Evolutionary conservation across 2,329 filamentous ascomycete species (phyloP), one percentile per base, ranked within the genome.

Genomic region (Ophiocordyceps australis): DNA sequence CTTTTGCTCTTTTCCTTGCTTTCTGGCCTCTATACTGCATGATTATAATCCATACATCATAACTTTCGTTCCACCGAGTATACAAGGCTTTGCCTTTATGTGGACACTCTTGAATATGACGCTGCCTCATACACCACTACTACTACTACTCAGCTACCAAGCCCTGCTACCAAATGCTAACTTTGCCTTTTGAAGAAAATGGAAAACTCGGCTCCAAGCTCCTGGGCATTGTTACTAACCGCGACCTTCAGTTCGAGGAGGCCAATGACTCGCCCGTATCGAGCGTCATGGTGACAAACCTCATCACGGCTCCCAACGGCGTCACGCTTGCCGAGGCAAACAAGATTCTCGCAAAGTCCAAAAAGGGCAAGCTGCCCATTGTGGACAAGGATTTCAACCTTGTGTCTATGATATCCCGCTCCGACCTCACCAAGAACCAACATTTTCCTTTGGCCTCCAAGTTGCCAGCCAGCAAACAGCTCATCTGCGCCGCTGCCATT

Each of bases 61-160:
- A 95, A 95, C 89, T 98, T 98, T 98, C 89, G 89, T 98, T 98
- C 89, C 86, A 86, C 89, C 82, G n/a, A n/a, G 81, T 67, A 91
- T 75, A 70, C 77, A 79, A 74, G 66, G 34, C 67, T 15, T 24
- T 68, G 10, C 12, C 17, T 79, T 81, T 66, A 62, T 93, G 83
- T 69, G 81, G 83, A 93, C 56, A 36, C 32, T 32, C 29, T 35
- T 36, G 46, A 44, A 38, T 43, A 48, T 47, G 49, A 56, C 32
- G 14, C 17, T 31, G 37, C 33, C 32, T 32, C 31, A 29, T 23
- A 19, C 17, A 19, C 7, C 7, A 19, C 24, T 20, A 23, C 23
- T n/a, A n/a, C n/a, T n/a, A n/a, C n/a, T n/a, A n/a, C n/a, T n/a
- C n/a, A n/a, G 7, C 15, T 18, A 24, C 12, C 14, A n/a, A 18